These are phyloP conservation scores for Metschnikowia lochheadii DNA, from an alignment of 805 yeast genomes.

Conservation along the genomic window DNA sequence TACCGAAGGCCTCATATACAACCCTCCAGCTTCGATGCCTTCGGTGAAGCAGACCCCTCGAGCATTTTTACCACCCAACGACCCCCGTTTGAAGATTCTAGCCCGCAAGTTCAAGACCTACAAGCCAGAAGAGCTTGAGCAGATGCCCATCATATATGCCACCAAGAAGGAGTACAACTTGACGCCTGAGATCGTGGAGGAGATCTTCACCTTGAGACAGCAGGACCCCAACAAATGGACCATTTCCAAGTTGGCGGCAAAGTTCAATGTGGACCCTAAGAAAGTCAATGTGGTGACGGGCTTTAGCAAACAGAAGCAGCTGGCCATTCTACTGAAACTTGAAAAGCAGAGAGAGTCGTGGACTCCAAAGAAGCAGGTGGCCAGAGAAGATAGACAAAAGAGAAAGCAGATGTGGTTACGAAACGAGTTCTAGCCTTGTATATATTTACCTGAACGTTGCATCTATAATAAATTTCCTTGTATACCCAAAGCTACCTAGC, in stretches of 20 bases:
- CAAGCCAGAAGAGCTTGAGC: constrained; percentile 30
- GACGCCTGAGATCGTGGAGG: constrained; percentile 51
- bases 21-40: constrained; percentile 57
- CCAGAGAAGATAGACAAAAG: constrained; percentile 55
- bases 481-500: not conserved
- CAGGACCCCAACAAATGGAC: constrained; percentile 63
- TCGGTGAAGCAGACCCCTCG: constrained; percentile 59
- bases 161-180: constrained; percentile 45
- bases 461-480: not conserved
- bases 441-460: not conserved
- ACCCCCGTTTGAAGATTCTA: constrained; percentile 48
- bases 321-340: constrained; percentile 47
- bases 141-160: constrained; percentile 41
- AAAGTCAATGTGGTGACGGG: constrained; percentile 41
- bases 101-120: constrained; percentile 25
- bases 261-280: constrained; percentile 48
- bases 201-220: constrained; percentile 53
- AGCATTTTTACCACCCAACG: constrained; percentile 60
- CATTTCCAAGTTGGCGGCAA: constrained; percentile 54
- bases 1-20: constrained; percentile 55
- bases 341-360: constrained; percentile 44
- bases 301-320: constrained; percentile 34
- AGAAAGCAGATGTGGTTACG: constrained; percentile 63
- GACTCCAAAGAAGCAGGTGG: constrained; percentile 44
- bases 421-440: constrained; percentile 37